Evolutionary conservation across 768 basidiomycete genomes (phyloP).

Genomic region (Chalciporus piperatus): DNA sequence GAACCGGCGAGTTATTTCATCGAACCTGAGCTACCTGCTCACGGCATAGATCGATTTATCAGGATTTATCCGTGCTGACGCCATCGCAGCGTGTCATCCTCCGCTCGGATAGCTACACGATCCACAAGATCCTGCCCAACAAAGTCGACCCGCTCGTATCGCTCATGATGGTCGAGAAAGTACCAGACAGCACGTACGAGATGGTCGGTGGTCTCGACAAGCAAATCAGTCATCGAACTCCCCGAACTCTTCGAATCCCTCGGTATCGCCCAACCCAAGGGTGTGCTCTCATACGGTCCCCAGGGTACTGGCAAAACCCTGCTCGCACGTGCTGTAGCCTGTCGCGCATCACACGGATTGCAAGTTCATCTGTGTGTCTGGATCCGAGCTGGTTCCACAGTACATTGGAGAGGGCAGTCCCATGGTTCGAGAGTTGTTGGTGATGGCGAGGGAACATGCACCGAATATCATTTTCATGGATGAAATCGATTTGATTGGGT

Average conservation of each 20-base stretch:
- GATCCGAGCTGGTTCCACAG: conserved; percentile 94
- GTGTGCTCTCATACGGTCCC: conserved; percentile 92
- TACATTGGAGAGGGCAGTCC: conserved; percentile 96
- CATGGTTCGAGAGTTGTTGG: conserved; percentile 97
- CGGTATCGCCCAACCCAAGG: conserved; percentile 96
- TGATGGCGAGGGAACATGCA: conserved; percentile 97
- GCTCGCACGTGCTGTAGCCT: conserved; percentile 91
- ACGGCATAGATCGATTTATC: conserved; percentile 66
- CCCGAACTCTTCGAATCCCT: conserved; percentile 95
- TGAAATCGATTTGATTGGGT: conserved; percentile 97
- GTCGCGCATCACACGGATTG: conserved; percentile 97
- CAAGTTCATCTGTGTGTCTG: conserved; percentile 94
- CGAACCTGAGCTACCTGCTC: not conserved
- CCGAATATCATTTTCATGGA: conserved; percentile 99
- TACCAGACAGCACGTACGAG: conserved; percentile 98
- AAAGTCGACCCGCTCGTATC: conserved; percentile 98
- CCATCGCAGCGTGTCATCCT: conserved; percentile 91
- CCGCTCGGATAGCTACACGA: conserved; percentile 92
- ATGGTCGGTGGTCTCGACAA: conserved; percentile 99
- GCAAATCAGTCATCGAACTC: conserved; percentile 95
- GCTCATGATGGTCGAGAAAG: conserved; percentile 99
- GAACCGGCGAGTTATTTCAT: conserved; percentile 84
- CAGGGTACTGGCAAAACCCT: conserved; percentile 97
- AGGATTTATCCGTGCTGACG: conserved; percentile 71
- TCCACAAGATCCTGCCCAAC: conserved; percentile 95